Evolutionary conservation across 257 asterid species (phyloP), one percentile per base, ranked within the genome.

Genomic region (Haberlea rhodopensis): DNA sequence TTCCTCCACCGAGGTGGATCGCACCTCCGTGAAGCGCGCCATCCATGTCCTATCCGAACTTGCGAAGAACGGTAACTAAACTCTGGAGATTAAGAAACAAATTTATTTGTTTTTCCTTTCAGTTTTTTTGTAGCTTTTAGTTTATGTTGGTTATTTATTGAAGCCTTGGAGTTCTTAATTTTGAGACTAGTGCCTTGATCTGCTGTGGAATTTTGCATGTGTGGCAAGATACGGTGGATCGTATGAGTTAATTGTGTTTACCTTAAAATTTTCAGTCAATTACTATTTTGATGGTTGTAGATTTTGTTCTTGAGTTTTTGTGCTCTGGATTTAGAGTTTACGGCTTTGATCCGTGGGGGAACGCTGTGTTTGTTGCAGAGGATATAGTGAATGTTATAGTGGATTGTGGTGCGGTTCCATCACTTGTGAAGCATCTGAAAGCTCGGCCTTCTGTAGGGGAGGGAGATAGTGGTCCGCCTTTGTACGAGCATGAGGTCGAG

Each of bases 401-500:
- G 59, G 97, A 90, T 60, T 87, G 99, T 65, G 99, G 78, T 16
- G 96, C 96, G 6, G 99, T 94, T 69, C 95, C 95, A 5, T 78
- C 76, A 4, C 74, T 94, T 37, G 97, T 94, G 65, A 82, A 78
- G 84, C 94, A 90, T 77, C 81, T 94, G 48, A 78, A 79, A 78
- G 82, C 91, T 18, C 94, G 91, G 18, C 71, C 76, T 6, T 63
- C 56, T 32, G 76, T 9, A 53, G 76, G 75, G 32, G 89, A 80
- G 60, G 82, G 84, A 22, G 95, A 81, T 49, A 64, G 67, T 73
- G 80, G 65, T 32, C 67, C 57, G 8, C 73, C 69, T 65, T 82
- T 79, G 1, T 80, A 81, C 67, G 92, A 85, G 80, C 97, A 89
- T 37, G 99, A 94, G 85, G 95, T 87, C 71, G 99, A 89, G 82